These are phyloP conservation scores for Scedosporium dehoogii DNA, from an alignment of 2,329 filamentous ascomycete species.

Conservation along the genomic window DNA sequence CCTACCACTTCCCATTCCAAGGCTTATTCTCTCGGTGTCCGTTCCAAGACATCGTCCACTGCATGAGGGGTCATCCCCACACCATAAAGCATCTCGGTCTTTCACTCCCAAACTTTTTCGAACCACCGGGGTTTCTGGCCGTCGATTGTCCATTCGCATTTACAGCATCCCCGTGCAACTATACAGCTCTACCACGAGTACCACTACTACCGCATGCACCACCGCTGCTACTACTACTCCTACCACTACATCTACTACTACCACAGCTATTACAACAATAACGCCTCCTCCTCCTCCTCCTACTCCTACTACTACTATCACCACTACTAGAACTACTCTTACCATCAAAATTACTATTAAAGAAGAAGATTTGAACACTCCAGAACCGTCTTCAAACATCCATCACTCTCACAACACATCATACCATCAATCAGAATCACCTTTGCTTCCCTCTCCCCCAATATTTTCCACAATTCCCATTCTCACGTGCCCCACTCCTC, in stretches of 20 bases:
- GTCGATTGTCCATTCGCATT: neutral
- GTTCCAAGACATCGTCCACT: neutral
- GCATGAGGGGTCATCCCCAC: slow-evolving; percentile 7
- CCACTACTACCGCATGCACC: neutral
- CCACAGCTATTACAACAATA: neutral
- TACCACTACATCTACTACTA: neutral
- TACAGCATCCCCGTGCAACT: neutral
- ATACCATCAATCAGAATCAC: neutral
- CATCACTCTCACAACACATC: neutral
- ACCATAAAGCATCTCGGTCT: slow-evolving; percentile 2
- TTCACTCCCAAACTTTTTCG: slow-evolving; percentile 1
- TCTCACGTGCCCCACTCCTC: neutral
- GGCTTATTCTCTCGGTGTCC: neutral
- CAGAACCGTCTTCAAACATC: neutral
- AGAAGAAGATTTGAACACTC: neutral
- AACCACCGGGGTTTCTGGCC: slow-evolving; percentile 5
- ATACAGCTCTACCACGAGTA: neutral
- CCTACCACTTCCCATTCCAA: neutral
- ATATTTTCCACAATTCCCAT: neutral
- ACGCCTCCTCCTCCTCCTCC: too few relatives aligned
- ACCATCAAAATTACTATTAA: too few relatives aligned
- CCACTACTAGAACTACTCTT: too few relatives aligned
- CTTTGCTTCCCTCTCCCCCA: neutral
- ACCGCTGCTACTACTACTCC: too few relatives aligned
- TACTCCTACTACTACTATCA: too few relatives aligned